phyloP scores from a whole-genome alignment of 2,329 filamentous ascomycete species.

The Ilyonectria robusta region DNA sequence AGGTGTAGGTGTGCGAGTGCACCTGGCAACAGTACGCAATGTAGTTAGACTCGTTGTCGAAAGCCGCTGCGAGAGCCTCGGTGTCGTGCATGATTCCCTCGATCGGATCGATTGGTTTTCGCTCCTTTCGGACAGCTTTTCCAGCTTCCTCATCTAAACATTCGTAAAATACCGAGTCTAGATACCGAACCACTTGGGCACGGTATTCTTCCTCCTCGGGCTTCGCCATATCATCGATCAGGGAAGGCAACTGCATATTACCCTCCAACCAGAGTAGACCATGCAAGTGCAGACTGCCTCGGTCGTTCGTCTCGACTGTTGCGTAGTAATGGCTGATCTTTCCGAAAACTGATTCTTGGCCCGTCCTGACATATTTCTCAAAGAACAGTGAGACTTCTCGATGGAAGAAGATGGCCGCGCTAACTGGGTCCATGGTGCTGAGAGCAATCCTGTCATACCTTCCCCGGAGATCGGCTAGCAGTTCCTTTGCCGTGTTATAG shows the following conservation, averaged over 20 bases:
- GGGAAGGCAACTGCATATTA: too few species aligned
- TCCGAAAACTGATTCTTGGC: slow-evolving; percentile 6
- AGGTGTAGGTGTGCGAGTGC: not conserved
- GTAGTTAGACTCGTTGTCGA: slow-evolving; percentile 16
- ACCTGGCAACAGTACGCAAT: slow-evolving; percentile 9
- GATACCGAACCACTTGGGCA: too few species aligned
- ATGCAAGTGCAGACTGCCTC: too few species aligned
- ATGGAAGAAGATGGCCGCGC: slow-evolving; percentile 26
- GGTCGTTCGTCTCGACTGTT: too few species aligned
- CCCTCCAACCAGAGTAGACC: too few species aligned
- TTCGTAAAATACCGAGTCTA: too few species aligned
- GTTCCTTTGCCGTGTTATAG: not conserved
- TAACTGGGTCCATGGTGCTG: slow-evolving; percentile 19
- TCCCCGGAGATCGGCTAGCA: too few species aligned
- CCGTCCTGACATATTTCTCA: not conserved
- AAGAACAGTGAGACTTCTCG: slow-evolving; percentile 4
- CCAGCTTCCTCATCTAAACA: slow-evolving; percentile 11
- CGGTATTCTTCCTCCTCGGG: too few species aligned
- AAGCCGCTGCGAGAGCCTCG: not conserved
- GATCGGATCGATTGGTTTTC: not conserved
- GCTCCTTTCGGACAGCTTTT: not conserved
- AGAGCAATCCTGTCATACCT: too few species aligned
- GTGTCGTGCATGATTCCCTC: not conserved
- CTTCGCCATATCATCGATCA: too few species aligned
- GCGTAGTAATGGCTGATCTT: not conserved